These are phyloP conservation scores for Lomentospora prolificans DNA, from an alignment of 2,329 filamentous ascomycete species.

Conservation along the genomic window DNA sequence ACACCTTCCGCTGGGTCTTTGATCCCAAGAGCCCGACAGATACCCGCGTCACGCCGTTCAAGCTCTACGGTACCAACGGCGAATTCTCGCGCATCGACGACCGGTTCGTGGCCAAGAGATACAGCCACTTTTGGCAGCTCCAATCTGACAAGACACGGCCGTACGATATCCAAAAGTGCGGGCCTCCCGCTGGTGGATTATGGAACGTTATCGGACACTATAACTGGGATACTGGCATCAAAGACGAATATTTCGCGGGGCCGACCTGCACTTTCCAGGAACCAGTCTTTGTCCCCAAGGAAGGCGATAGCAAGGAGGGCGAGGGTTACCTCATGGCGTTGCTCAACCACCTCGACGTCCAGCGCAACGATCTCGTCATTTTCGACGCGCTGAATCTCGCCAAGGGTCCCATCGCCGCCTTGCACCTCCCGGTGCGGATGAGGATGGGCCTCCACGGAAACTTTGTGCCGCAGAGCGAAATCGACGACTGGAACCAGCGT, in stretches of 20 bases:
- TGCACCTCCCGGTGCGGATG: slow-evolving; percentile 30
- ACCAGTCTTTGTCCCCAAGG: slow-evolving; percentile 39
- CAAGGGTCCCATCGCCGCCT: slow-evolving; percentile 26
- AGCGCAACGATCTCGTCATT: slow-evolving; percentile 33
- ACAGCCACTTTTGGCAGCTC: slow-evolving; percentile 37
- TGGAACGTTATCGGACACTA: slow-evolving; percentile 39
- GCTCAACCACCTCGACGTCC: slow-evolving; percentile 33
- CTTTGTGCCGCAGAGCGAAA: slow-evolving; percentile 30
- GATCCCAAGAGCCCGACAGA: slow-evolving; percentile 19
- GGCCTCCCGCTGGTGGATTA: slow-evolving; percentile 29
- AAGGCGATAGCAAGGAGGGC: slow-evolving; percentile 30
- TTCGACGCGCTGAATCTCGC: slow-evolving; percentile 29
- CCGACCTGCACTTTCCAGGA: slow-evolving; percentile 40
- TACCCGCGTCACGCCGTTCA: slow-evolving; percentile 25
- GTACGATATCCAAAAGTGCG: slow-evolving; percentile 34
- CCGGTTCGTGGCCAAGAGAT: slow-evolving; percentile 31
- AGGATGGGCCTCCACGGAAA: slow-evolving; percentile 32
- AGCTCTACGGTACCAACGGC: slow-evolving; percentile 31
- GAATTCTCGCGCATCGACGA: slow-evolving; percentile 42
- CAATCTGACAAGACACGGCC: slow-evolving; percentile 24
- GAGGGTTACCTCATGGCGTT: slow-evolving; percentile 40
- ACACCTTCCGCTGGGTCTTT: slow-evolving; percentile 10
- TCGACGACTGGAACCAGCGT: slow-evolving; percentile 30
- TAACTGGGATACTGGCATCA: slow-evolving; percentile 26
- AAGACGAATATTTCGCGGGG: slow-evolving; percentile 34